Evolutionary conservation across 108 stramenopile genomes (phyloP).

Genomic region (Cyclotella sp.): DNA sequence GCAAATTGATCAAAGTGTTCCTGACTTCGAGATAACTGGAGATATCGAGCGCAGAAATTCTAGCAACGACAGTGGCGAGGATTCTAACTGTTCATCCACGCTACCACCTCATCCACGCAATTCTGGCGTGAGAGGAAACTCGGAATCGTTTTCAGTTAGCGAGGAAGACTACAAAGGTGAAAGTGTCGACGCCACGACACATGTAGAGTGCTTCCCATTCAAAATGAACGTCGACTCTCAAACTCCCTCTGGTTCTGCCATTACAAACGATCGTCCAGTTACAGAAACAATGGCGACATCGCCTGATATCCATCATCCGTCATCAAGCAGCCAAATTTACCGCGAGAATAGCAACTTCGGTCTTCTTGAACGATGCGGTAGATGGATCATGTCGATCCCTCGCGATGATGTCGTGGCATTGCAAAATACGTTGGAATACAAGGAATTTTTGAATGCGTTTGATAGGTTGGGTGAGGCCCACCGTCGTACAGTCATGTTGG

Average conservation of each 20-base stretch:
- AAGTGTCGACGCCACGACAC: not conserved
- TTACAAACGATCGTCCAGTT: not conserved
- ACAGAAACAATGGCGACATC: not conserved
- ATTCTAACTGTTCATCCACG: slow-evolving; percentile 7
- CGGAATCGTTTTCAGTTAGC: slow-evolving; percentile 4
- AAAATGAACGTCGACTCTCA: not conserved
- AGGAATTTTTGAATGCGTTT: slow-evolving; percentile 67
- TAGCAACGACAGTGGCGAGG: not conserved
- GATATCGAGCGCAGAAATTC: not conserved
- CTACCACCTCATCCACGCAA: not conserved
- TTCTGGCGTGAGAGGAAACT: not conserved
- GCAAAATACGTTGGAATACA: slow-evolving; percentile 67
- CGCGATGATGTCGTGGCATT: slow-evolving; percentile 67
- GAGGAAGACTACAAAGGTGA: not conserved
- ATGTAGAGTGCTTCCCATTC: not conserved
- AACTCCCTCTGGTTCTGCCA: not conserved
- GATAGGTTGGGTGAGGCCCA: slow-evolving; percentile 66
- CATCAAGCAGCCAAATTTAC: not conserved
- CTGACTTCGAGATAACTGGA: not conserved
- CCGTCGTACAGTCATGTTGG: slow-evolving; percentile 57
- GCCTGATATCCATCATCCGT: not conserved
- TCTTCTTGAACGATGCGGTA: slow-evolving; percentile 69
- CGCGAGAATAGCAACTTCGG: slow-evolving; percentile 39
- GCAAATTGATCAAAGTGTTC: not conserved
- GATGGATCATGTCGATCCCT: slow-evolving; percentile 75